Base-by-base conservation (phyloP, 495 filamentous ascomycete genomes). In the Xylaria longipes region DNA sequence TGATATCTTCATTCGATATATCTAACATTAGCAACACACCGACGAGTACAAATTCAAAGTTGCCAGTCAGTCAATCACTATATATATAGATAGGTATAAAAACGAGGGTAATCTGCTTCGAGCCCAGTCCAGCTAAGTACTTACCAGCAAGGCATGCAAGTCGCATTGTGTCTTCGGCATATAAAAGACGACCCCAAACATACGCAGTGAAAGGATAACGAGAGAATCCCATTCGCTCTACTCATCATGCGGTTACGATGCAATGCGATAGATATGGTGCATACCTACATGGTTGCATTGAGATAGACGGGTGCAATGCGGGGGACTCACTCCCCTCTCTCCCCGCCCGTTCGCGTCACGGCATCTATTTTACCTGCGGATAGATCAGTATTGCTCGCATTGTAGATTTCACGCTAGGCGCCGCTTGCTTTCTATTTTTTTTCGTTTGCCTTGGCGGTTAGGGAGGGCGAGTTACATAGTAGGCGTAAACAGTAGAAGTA, bases 301-400 rank as follows among this genome's bases (percentile, higher is more conserved):
- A 25, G 48, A 25, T 2, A 22, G 48, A 25, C 22, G 48, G 29
- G 20, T 25, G 20, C 15, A 54, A 68, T 68, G 66, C 66, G 65
- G 48, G 61, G 61, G 37, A 43, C 37, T 48, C 29, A 5, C 31
- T 37, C 33, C 52, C 33, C 33, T 29, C 29, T 25, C 46, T 35
- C 48, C 65, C 46, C 65, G 29, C 65, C 27, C 45, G 25, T 60
- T 17, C 31, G 20, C 17, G 20, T 52, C 63, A 45, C 63, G 63
- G 63, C 63, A 65, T 37, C 63, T 65, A 37, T 50, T 50, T 37
- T 39, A 15, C 41, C 39, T 64, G 41, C 61, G n/a, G 29, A 50
- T 17, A n/a, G 15, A 29, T 65, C 6, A 22, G 11, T 50, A 50
- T 50, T 50, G 46, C 46, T 50, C n/a, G 46, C 46, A 50, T 50